phyloP scores from a whole-genome alignment of 2,329 filamentous ascomycete species.

The Nemania abortiva region DNA sequence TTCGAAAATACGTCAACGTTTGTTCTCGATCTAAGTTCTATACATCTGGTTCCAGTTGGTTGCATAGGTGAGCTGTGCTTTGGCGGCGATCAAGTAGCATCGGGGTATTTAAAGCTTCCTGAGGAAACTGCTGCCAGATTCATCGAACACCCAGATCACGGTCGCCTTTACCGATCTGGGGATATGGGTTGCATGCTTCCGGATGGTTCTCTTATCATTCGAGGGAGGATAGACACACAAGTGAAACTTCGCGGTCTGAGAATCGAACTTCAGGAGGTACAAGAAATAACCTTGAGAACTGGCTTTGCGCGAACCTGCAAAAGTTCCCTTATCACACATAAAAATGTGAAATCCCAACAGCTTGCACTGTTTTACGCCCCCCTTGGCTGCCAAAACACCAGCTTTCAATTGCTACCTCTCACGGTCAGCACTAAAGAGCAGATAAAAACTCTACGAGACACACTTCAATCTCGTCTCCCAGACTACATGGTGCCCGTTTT shows the following conservation, averaged over 20 bases:
- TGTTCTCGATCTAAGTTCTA: constrained; percentile 63
- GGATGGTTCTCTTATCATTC: constrained; percentile 79
- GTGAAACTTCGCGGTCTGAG: constrained; percentile 84
- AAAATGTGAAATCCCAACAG: constrained; percentile 58
- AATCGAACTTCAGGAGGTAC: constrained; percentile 83
- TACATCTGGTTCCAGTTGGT: constrained; percentile 73
- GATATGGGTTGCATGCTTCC: constrained; percentile 84
- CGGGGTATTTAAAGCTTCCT: constrained; percentile 75
- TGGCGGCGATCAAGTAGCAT: constrained; percentile 83
- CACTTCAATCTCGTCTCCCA: constrained; percentile 69
- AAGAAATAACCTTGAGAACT: constrained; percentile 67
- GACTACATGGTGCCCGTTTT: constrained; percentile 83
- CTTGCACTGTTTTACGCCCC: constrained; percentile 79
- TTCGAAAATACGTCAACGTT: constrained; percentile 82
- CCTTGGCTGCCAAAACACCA: constrained; percentile 25
- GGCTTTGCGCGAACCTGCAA: constrained; percentile 69
- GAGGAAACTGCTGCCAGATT: constrained; percentile 75
- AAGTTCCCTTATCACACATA: constrained; percentile 67
- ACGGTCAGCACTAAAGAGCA: constrained; percentile 47
- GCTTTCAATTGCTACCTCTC: constrained; percentile 56
- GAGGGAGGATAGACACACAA: constrained; percentile 81
- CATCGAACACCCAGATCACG: constrained; percentile 74
- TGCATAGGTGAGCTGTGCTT: constrained; percentile 88
- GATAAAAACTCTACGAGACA: constrained; percentile 64
- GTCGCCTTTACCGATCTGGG: constrained; percentile 83